These are phyloP conservation scores for Bisporella sp. DNA, from an alignment of 2,329 filamentous ascomycete genomes.

Conservation along the genomic window DNA sequence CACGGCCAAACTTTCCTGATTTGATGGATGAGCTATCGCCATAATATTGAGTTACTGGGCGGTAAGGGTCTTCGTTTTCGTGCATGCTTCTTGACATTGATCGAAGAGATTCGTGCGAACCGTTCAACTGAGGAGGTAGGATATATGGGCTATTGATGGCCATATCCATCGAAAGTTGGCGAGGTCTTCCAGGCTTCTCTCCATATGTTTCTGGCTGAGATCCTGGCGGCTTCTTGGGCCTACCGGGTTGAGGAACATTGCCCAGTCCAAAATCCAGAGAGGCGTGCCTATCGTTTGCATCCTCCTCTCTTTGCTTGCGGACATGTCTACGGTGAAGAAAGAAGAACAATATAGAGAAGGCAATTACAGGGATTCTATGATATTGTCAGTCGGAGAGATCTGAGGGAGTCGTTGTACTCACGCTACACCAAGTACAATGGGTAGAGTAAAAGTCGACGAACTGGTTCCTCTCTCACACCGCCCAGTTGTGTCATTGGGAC, in stretches of 20 bases:
- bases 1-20: conserved; percentile 37
- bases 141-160: conserved; percentile 83
- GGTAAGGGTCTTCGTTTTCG: conserved; percentile 78
- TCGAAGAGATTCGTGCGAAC: conserved; percentile 79
- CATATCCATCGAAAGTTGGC: conserved; percentile 56
- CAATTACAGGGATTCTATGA: conserved; percentile 65
- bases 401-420: conserved; percentile 39
- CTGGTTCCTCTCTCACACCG: conserved; percentile 55
- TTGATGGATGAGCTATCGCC: conserved; percentile 51
- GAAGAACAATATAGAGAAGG: conserved; percentile 60
- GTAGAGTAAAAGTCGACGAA: conserved; percentile 49
- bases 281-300: conserved; percentile 78
- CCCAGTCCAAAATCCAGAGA: conserved; percentile 88
- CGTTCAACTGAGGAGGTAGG: conserved; percentile 74
- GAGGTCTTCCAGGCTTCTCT: conserved; percentile 34
- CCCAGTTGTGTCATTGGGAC: conserved; percentile 24
- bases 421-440: conserved; percentile 64
- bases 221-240: conserved; percentile 8
- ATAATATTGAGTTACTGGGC: conserved; percentile 51
- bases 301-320: conserved; percentile 66
- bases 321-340: conserved; percentile 75
- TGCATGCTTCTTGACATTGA: conserved; percentile 73
- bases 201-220: conserved; percentile 12
- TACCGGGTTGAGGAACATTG: conserved; percentile 32
- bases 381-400: conserved; percentile 2